Evolutionary conservation across 208 protist genomes (phyloP).

Genomic region (Zelonia costaricensis): DNA sequence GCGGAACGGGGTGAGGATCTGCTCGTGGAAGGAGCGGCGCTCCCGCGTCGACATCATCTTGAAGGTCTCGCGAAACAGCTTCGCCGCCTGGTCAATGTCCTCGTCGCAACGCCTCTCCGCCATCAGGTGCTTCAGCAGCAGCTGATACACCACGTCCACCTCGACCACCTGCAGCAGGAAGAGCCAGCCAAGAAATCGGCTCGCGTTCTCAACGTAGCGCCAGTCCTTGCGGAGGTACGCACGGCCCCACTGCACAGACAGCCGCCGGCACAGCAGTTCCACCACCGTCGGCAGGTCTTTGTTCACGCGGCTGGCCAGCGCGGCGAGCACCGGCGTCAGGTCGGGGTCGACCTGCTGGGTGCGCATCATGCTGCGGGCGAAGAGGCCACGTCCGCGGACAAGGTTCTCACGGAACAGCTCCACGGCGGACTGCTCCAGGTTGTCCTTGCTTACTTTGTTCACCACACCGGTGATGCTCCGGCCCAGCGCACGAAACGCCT

Average conservation of each 20-base stretch:
- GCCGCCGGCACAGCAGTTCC: constrained; percentile 92
- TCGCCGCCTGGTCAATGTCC: constrained; percentile 91
- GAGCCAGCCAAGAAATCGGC: constrained; percentile 65
- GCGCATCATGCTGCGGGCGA: constrained; percentile 93
- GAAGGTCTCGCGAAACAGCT: constrained; percentile 76
- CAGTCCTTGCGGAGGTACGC: constrained; percentile 93
- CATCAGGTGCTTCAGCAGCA: constrained; percentile 71
- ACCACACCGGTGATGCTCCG: constrained; percentile 98
- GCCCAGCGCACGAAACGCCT: constrained; percentile 96
- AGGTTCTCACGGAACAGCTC: constrained; percentile 98
- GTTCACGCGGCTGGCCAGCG: constrained; percentile 97
- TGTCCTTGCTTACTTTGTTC: constrained; percentile 97
- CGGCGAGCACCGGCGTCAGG: constrained; percentile 96
- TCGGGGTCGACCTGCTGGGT: constrained; percentile 94
- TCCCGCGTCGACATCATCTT: constrained; percentile 59
- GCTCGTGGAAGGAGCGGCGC: constrained; percentile 63
- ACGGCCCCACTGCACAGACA: constrained; percentile 90
- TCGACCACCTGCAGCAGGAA: constrained; percentile 84
- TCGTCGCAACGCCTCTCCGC: constrained; percentile 94
- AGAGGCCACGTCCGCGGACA: constrained; percentile 96
- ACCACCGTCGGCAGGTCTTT: constrained; percentile 97
- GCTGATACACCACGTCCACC: constrained; percentile 76
- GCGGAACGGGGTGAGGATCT: constrained; percentile 79
- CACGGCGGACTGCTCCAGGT: constrained; percentile 91
- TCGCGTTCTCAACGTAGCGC: constrained; percentile 70